phyloP scores from a whole-genome alignment of 108 stramenopile species.

The Parietichytrium sp. region DNA sequence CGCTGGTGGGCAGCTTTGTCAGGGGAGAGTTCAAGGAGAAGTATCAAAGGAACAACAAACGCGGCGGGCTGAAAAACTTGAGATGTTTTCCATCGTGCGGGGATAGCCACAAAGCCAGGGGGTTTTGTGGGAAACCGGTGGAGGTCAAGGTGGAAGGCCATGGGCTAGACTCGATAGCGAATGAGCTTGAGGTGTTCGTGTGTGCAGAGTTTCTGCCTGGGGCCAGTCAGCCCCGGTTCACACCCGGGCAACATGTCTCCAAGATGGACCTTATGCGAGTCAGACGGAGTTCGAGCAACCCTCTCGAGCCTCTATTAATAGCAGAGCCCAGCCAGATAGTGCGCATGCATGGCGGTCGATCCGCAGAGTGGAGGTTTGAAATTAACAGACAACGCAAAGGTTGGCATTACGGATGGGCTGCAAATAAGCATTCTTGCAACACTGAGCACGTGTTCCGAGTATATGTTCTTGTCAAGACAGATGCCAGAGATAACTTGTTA shows the following conservation, averaged over 20 bases:
- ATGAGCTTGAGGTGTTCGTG: not conserved
- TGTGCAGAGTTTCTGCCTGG: slow-evolving; percentile 12
- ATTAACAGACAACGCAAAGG: slow-evolving; percentile 15
- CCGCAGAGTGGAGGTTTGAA: not conserved
- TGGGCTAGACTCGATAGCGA: not conserved
- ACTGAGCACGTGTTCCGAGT: slow-evolving; percentile 1
- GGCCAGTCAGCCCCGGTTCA: not conserved
- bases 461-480: not conserved
- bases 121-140: not conserved
- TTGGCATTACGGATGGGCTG: slow-evolving; percentile 35
- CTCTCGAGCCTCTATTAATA: not conserved
- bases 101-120: not conserved
- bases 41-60: slow-evolving; percentile 30
- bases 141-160: slow-evolving; percentile 18
- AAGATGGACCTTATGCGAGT: not conserved
- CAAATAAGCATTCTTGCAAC: slow-evolving; percentile 37
- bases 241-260: not conserved
- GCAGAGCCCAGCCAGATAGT: slow-evolving; percentile 4
- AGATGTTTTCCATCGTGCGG: not conserved
- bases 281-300: not conserved
- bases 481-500: not conserved
- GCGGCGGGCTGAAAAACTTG: slow-evolving; percentile 26
- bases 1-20: too few relatives aligned
- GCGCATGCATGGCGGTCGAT: not conserved
- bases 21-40: slow-evolving; percentile 9